Conservation (phyloP, 75 land plant genomes). For the Cunninghamia lanceolata region DNA sequence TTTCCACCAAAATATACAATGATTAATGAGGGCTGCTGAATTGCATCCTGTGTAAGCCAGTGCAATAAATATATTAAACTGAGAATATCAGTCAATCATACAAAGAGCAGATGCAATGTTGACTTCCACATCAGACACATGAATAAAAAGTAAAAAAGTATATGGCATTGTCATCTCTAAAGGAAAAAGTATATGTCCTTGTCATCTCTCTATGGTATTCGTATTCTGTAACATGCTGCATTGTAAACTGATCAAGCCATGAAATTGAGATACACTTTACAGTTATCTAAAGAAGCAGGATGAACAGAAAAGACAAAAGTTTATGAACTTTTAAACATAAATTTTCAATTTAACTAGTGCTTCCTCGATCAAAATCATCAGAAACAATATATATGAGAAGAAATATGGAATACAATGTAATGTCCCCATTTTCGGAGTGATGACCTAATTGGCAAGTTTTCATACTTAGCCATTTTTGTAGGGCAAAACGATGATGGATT, state of each 20-base stretch:
- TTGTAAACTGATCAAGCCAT: not conserved
- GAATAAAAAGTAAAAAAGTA: not conserved
- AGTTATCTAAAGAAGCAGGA: not conserved
- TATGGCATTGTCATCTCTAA: not conserved
- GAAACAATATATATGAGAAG: not conserved
- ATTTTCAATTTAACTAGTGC: not conserved
- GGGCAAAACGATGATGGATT: too few species aligned
- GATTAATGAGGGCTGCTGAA: conserved; percentile 79
- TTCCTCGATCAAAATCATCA: not conserved
- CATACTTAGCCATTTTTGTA: too few species aligned
- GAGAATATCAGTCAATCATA: not conserved
- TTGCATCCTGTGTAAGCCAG: conserved; percentile 51
- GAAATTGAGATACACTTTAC: not conserved
- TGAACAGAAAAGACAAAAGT: not conserved
- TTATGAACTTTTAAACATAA: not conserved
- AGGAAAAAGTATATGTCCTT: not conserved
- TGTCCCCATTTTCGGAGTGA: too few species aligned
- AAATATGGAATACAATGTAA: too few species aligned
- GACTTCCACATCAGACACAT: not conserved
- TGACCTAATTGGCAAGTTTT: too few species aligned
- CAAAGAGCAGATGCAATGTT: not conserved
- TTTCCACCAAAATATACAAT: conserved; percentile 97
- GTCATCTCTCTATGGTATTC: not conserved
- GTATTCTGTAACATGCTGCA: not conserved
- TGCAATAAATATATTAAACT: not conserved